Percentiles rank a stretch among this genome's conserved stretches.
phyloP scores from a whole-genome alignment of 2,329 filamentous ascomycete species.

The Calonectria montana region DNA sequence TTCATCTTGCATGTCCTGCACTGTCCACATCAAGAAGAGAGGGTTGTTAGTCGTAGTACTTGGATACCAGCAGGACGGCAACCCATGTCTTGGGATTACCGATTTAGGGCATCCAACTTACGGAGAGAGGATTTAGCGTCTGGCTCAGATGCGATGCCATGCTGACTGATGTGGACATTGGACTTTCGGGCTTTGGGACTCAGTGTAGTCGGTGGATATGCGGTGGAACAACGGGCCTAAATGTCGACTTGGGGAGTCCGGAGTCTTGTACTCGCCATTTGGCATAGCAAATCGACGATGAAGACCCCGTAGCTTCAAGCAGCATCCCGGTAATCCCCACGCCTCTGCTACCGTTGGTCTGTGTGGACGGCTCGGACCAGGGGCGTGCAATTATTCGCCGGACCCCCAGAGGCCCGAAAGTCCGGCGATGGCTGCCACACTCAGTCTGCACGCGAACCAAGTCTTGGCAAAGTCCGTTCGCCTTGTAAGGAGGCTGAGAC shows the following conservation, averaged over 20 bases:
- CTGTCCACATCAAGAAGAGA: neutral
- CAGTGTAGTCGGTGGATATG: neutral
- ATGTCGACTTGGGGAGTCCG: constrained; percentile 8
- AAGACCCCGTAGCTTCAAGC: neutral
- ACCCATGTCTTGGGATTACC: neutral
- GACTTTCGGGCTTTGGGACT: constrained; percentile 6
- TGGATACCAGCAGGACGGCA: neutral
- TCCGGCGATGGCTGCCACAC: neutral
- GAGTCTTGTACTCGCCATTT: constrained; percentile 4
- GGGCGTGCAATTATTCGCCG: neutral
- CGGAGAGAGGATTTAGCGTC: constrained; percentile 14
- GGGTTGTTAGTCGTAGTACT: neutral
- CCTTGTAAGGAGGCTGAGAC: neutral
- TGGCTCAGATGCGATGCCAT: neutral
- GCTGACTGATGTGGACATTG: neutral
- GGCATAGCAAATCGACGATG: neutral
- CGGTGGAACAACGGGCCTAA: constrained; percentile 9
- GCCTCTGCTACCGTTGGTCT: neutral
- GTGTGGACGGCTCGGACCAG: neutral
- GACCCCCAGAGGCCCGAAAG: constrained; percentile 9
- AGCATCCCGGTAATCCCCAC: neutral
- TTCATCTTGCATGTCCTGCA: constrained; percentile 15
- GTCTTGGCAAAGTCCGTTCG: constrained; percentile 12
- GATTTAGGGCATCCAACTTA: neutral
- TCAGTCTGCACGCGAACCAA: neutral